Conservation (phyloP, 768 basidiomycete genomes). For the Hygrophorus pudorinus region DNA sequence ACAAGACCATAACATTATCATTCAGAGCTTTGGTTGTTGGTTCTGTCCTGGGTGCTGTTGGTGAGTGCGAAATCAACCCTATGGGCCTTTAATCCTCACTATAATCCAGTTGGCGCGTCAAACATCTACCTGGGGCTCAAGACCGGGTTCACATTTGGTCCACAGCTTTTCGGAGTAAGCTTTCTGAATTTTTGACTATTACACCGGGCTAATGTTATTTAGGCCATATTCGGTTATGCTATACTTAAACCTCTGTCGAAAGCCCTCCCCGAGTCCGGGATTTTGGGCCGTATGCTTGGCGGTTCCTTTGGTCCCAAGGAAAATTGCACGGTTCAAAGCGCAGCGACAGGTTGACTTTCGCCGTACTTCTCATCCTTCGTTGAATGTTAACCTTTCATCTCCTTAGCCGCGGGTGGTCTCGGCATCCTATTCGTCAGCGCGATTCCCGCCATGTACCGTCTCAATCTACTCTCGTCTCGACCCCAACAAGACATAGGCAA, state of each 20-base stretch:
- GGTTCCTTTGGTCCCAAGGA: conserved; percentile 59
- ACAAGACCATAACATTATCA: neutral
- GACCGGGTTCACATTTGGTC: conserved; percentile 59
- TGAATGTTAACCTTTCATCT: neutral
- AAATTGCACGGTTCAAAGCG: conserved; percentile 53
- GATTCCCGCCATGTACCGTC: conserved; percentile 51
- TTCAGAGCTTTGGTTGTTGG: no score
- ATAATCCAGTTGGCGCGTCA: conserved; percentile 36
- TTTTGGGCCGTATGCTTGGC: conserved; percentile 35
- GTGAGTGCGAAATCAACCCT: neutral
- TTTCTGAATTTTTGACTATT: conserved; percentile 4
- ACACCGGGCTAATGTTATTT: conserved; percentile 1
- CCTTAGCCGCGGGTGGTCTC: conserved; percentile 41
- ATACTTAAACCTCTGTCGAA: conserved; percentile 49
- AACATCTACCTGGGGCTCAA: conserved; percentile 63
- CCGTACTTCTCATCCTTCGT: conserved; percentile 6
- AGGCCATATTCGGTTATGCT: conserved; percentile 50
- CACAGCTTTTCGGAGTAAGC: conserved; percentile 48
- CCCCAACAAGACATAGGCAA: conserved; percentile 45
- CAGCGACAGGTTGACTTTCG: conserved; percentile 34
- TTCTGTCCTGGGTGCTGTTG: no score
- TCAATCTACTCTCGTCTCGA: conserved; percentile 33
- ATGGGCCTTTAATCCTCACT: neutral
- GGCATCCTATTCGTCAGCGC: conserved; percentile 53
- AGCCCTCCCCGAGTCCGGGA: conserved; percentile 34